Base-by-base conservation (phyloP, 1,284 basidiomycete species). In the Takashimella tepidaria region DNA sequence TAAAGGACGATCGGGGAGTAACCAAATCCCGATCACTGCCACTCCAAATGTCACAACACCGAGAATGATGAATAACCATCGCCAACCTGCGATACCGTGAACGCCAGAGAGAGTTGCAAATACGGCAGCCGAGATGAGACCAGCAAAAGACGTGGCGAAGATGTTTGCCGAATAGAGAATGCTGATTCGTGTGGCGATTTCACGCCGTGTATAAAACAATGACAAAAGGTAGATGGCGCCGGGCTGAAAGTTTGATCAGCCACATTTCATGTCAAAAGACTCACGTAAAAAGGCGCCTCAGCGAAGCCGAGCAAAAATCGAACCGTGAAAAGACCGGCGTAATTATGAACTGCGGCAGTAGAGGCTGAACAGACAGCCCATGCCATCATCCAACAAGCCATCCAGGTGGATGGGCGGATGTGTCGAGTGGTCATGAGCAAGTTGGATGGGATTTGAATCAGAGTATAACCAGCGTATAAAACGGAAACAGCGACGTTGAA, bases 221-320 rank as follows among this genome's bases (percentile, higher is more conserved):
- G 69, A 72, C 13, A 76, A 50, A 40, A 75, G 53, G 43, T 71
- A 69, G 6, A 76, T 49, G 0, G 72, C 72, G 4, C 71, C 73
- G 8, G 67, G 67, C 52, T 64, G 66, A 61, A 66, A 69, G 3
- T n/a, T n/a, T n/a, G n/a, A n/a, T n/a, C n/a, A 53, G 44, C 51
- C 22, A 53, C 42, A 41, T 45, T n/a, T 4, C 21, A 6, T n/a
- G 20, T 6, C 4, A 12, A 8, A 24, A 50, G 20, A 50, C 21
- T 25, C 11, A 24, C 54, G 37, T 55, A 56, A 51, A 51, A 58
- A 42, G 55, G 55, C 47, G 65, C n/a, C n/a, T 71, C 56, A 61
- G 62, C 23, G 27, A 72, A 50, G 41, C 75, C 74, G 19, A 77
- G 56, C 50, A 73, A 61, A 56, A 75, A 62, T 5, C 75, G 67